Evolutionary conservation across 306 rosid species (phyloP), one percentile per base, ranked within the genome.

Genomic region (Dryas alaskensis): DNA sequence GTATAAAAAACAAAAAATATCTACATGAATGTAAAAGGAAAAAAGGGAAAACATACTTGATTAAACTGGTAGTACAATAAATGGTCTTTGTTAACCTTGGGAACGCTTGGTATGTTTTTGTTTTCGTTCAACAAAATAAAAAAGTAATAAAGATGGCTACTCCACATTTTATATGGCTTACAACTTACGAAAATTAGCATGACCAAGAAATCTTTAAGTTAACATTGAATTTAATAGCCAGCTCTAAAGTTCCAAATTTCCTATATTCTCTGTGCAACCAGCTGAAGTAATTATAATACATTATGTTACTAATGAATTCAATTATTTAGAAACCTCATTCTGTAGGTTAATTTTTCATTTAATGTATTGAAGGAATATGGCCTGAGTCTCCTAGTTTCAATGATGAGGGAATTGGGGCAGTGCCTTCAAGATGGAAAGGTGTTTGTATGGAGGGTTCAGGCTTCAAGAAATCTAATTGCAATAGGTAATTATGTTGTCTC

Each of bases 351-450:
- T 31, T 40, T 62, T 43, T 10, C 10, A 37, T 31, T 71, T 4
- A n/a, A 4, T 83, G 17, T 75, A 73, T 4, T 81, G 17, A 60
- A 91, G 98, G 98, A 19, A 91, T 93, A 78, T 91, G 97, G 97
- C 98, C 98, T 2, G 98, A 93, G 83, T 88, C 92, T 78, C 91
- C 90, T 61, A 89, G 97, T 79, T 93, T 93, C 78, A 80, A 65
- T 44, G 98, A 91, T 54, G 79, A 80, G 42, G 97, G 96, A 52
- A 65, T 91, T 73, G 91, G 91, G 17, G 80, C 87, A 67, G 82
- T 93, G 71, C 98, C 98, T 77, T 70, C 88, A 65, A 86, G 76
- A 85, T 93, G 98, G 98, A 93, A 84, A 82, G 97, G 98, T 76
- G 70, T 81, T 59, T 93, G 98, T 82, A 88, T 93, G 97, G 94